Percentiles rank a stretch among this genome's conserved stretches.
These are phyloP conservation scores for Yamadazyma conglobata DNA, from an alignment of 1,139 yeast species.

Conservation along the genomic window DNA sequence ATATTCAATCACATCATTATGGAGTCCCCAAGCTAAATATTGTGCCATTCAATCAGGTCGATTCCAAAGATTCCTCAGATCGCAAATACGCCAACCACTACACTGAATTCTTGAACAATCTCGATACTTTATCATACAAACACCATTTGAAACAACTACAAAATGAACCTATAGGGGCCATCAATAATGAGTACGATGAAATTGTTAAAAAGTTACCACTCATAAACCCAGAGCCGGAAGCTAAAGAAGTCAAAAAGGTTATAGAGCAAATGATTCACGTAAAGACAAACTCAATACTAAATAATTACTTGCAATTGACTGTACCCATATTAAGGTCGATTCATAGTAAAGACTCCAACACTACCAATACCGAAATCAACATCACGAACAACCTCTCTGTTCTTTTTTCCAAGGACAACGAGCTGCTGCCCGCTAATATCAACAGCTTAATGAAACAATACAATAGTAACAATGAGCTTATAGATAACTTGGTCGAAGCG, in stretches of 20 bases:
- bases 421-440: constrained; percentile 13
- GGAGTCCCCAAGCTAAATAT: constrained; percentile 23
- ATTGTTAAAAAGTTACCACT: constrained; percentile 10
- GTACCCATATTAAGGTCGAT: constrained; percentile 32
- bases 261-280: constrained; percentile 10
- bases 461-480: constrained; percentile 10
- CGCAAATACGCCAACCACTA: constrained; percentile 21
- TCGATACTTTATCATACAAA: constrained; percentile 30
- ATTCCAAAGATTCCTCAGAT: constrained; percentile 4
- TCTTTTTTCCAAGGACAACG: constrained; percentile 15
- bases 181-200: constrained; percentile 15
- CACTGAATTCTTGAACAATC: constrained; percentile 19
- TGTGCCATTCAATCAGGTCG: constrained; percentile 3
- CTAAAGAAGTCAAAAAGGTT: not conserved
- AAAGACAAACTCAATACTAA: constrained; percentile 25
- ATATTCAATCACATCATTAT: constrained; percentile 24
- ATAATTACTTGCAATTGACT: constrained; percentile 23
- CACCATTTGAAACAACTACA: constrained; percentile 21
- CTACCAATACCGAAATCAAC: constrained; percentile 29
- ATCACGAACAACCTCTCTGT: constrained; percentile 23
- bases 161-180: constrained; percentile 11
- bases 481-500: constrained; percentile 7
- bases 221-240: too few species aligned
- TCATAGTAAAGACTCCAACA: constrained; percentile 26
- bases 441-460: constrained; percentile 17